Evolutionary conservation across 2,329 filamentous ascomycete species (phyloP), one percentile per base, ranked within the genome.

Genomic region (Fusarium ambrosium): DNA sequence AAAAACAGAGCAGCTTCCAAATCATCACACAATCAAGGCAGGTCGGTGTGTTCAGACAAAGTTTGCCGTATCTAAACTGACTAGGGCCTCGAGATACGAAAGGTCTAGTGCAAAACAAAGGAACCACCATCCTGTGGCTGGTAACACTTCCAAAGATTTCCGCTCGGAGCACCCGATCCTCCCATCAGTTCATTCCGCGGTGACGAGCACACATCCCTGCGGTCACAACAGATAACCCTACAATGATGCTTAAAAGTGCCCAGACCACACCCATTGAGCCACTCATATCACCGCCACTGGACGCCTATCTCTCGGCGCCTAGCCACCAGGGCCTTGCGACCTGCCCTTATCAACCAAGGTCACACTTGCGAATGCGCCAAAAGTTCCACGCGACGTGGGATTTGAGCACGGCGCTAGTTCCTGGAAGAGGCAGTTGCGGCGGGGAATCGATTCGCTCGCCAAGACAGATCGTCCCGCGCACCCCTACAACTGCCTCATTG

Each of bases 291-390:
- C 16, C 27, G n/a, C 24, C 16, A 37, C 36, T n/a, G n/a, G n/a
- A n/a, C 24, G 63, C 63, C 66, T 59, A 43, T 51, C 56, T 62
- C 64, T 62, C 63, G 61, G 61, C 53, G 48, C 48, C 29, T 29
- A 58, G 64, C 58, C 55, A 55, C 53, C 27, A 16, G n/a, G 27
- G 41, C 60, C 68, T 45, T 78, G 63, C 63, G 69, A 78, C 77
- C 77, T 78, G 77, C 77, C 77, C 36, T 78, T 78, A 77, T 78
- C 67, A 79, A 76, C 66, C 66, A 76, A 78, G 77, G 61, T 39
- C 41, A 64, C 37, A 48, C 64, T 67, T 66, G 62, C 60, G 55
- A 71, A 71, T 68, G 29, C 61, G 65, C 55, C 69, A 68, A 78
- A 79, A 77, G 77, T 79, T 75, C 77, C 68, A 58, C 36, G 34